Conservation (phyloP, 176 grass and related monocot species). For the Musa acuminata region DNA sequence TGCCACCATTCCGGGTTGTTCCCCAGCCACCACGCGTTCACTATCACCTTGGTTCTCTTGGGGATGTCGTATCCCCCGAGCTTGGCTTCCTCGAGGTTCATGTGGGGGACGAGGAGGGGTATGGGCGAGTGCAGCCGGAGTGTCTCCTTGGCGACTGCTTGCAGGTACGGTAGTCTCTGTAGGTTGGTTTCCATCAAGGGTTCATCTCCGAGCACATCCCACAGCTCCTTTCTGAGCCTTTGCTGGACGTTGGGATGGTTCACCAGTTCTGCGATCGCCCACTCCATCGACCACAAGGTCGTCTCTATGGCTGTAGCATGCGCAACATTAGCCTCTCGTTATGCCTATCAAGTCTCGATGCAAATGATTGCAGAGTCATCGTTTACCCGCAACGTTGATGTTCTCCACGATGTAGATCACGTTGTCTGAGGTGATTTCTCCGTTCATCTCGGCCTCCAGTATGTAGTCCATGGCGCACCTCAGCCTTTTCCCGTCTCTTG, state of each 20-base stretch:
- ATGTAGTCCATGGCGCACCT: conserved; percentile 21
- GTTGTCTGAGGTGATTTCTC: conserved; percentile 16
- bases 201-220: not conserved
- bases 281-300: conserved; percentile 19
- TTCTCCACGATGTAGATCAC: conserved; percentile 21
- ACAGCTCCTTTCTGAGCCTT: not conserved
- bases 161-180: conserved; percentile 12
- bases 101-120: conserved; percentile 20
- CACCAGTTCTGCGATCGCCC: conserved; percentile 12
- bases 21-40: conserved; percentile 26
- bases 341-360: not conserved
- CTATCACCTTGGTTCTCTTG: conserved; percentile 13
- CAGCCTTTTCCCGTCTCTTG: not conserved
- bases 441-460: conserved; percentile 16
- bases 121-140: conserved; percentile 21
- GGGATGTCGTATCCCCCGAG: conserved; percentile 18
- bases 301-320: conserved; percentile 4
- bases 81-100: conserved; percentile 22
- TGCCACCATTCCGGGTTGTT: conserved; percentile 25
- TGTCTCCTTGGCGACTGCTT: conserved; percentile 19
- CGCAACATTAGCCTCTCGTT: not conserved
- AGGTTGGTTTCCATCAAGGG: conserved; percentile 8
- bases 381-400: conserved; percentile 18
- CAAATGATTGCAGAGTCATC: no score
- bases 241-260: conserved; percentile 8